Percentiles rank a stretch among this genome's conserved stretches.
phyloP scores from a whole-genome alignment of 176 grass and related monocot species.

The Melocanna baccifera region DNA sequence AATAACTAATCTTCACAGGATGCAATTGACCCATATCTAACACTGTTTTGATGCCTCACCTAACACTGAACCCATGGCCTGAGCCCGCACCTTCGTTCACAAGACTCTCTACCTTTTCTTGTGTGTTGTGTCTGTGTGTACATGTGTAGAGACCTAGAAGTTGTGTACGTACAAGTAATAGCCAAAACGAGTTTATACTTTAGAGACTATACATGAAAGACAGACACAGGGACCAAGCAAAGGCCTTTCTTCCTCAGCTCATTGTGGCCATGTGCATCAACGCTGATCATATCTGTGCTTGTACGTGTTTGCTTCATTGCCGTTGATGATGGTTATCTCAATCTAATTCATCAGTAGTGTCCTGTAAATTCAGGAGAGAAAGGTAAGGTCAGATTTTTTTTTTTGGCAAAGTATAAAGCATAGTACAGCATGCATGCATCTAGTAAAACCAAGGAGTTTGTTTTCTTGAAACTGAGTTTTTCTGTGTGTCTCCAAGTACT shows the following conservation, averaged over 20 bases:
- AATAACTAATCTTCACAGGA: slow-evolving; percentile 15
- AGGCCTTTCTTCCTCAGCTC: slow-evolving; percentile 31
- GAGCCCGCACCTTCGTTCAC: neutral
- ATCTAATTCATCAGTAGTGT: neutral
- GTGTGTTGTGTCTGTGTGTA: neutral
- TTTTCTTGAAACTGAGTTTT: neutral
- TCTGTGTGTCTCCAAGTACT: neutral
- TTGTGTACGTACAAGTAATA: slow-evolving; percentile 14
- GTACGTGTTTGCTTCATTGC: neutral
- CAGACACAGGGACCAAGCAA: slow-evolving; percentile 22
- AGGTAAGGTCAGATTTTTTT: neutral
- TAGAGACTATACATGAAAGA: neutral
- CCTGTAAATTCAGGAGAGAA: slow-evolving; percentile 13
- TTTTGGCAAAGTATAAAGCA: neutral
- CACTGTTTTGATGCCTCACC: slow-evolving; percentile 30
- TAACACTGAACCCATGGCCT: slow-evolving; percentile 1
- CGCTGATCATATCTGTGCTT: neutral
- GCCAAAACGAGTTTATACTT: neutral
- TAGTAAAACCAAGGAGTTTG: neutral
- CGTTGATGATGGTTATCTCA: neutral
- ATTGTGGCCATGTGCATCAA: slow-evolving; percentile 14
- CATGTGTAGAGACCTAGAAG: neutral
- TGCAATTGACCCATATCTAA: slow-evolving; percentile 40
- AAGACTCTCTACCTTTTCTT: neutral
- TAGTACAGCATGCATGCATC: neutral